Conservation (phyloP, 1,139 yeast genomes). For the Yamadazyma taylorii region DNA sequence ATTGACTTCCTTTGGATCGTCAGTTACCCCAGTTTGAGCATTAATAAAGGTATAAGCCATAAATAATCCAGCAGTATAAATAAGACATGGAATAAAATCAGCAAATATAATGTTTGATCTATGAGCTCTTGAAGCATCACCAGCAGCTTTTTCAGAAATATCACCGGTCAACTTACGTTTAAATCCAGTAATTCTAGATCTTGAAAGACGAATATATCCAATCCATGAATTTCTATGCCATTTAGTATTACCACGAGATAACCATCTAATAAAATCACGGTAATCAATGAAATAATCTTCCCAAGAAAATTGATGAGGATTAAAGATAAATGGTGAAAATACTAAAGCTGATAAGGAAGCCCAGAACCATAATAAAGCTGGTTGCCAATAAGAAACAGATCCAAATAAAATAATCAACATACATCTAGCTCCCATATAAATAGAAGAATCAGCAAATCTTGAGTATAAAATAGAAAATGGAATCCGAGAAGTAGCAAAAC, state of each 20-base stretch:
- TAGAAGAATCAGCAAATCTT: constrained; percentile 95
- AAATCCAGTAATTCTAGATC: constrained; percentile 98
- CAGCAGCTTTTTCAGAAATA: constrained; percentile 88
- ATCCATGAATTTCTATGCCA: constrained; percentile 99
- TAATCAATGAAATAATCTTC: constrained; percentile 98
- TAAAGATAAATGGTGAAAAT: constrained; percentile 92
- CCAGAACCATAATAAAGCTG: constrained; percentile 98
- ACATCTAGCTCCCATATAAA: constrained; percentile 93
- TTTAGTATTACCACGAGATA: constrained; percentile 96
- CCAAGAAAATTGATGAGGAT: constrained; percentile 99
- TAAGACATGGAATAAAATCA: constrained; percentile 79
- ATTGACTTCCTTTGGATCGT: constrained; percentile 56
- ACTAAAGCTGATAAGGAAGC: constrained; percentile 87
- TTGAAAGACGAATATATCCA: constrained; percentile 90
- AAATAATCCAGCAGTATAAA: constrained; percentile 89
- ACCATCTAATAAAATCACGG: constrained; percentile 98
- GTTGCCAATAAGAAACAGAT: constrained; percentile 94
- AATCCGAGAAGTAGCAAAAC: constrained; percentile 97
- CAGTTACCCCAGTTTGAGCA: constrained; percentile 92
- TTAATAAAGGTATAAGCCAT: constrained; percentile 91
- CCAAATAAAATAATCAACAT: constrained; percentile 88
- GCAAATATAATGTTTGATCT: constrained; percentile 83
- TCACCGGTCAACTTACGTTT: constrained; percentile 89
- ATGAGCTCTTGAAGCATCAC: constrained; percentile 94
- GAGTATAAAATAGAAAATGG: constrained; percentile 95